Evolutionary conservation across 2,329 filamentous ascomycete genomes (phyloP), one percentile per base, ranked within the genome.

Genomic region (Sporothrix luriei): DNA sequence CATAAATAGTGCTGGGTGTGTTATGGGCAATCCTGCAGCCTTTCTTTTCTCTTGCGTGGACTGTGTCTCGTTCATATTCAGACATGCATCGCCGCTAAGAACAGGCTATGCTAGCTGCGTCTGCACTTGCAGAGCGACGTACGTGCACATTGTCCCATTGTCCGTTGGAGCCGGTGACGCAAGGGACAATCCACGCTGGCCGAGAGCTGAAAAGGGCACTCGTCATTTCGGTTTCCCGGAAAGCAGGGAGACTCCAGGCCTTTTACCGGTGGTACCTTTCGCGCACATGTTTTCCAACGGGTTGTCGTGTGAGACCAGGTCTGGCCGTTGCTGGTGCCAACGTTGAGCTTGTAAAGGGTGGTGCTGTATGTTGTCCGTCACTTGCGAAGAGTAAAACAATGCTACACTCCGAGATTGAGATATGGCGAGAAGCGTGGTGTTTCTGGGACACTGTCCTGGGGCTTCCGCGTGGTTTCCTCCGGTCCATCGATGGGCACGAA

Each of bases 1-100:
- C 10, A 40, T 16, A 61, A 4, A 43, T 13, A 61, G 16, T 3
- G 38, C 11, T 46, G 26, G 26, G 38, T 11, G 4, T 26, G 57
- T 24, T 19, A 26, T 26, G 55, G 38, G 33, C 33, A 43, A 43
- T 14, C 33, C 19, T 61, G 33, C 33, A 43, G 43, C 10, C 4
- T 21, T 21, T 21, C 10, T 9, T 21, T 43, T 21, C 13, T 6
- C 1, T 61, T 61, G 33, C 24, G 55, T 10, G 26, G 57, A 26
- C 24, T 62, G 21, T 62, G 38, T 46, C 57, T 62, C 43, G 57
- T 62, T 51, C 38, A 51, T 49, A 64, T 49, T 65, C 62, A 65
- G 62, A 65, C 62, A 65, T 51, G 62, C 62, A 65, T 65, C 62
- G 24, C 26, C 24, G 14, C 62, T 16, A 24, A 61, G 9, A n/a